Evolutionary conservation across 306 rosid species (phyloP).

Genomic region (Cicer yamashitae): DNA sequence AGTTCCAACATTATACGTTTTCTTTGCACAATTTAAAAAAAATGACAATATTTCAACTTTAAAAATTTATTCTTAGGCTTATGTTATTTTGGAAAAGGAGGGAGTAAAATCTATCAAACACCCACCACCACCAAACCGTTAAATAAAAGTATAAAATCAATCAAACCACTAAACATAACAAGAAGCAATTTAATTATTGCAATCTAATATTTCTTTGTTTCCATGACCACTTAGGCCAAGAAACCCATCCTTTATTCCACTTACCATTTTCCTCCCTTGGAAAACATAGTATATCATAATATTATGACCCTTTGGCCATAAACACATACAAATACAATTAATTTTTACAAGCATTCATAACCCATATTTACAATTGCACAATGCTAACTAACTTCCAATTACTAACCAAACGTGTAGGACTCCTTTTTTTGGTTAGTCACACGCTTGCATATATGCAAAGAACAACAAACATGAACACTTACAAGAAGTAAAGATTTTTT

Average conservation of each 20-base stretch:
- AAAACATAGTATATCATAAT: not conserved
- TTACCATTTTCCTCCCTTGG: not conserved
- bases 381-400: slow-evolving; percentile 3
- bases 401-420: not conserved
- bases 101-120: not conserved
- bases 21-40: too few relatives aligned
- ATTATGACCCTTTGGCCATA: slow-evolving; percentile 13
- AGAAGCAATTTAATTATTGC: slow-evolving; percentile 7
- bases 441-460: not conserved
- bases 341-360: not conserved
- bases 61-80: too few relatives aligned
- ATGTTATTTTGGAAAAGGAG: too few relatives aligned
- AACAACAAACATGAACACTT: slow-evolving; percentile 11
- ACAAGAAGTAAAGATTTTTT: not conserved
- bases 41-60: too few relatives aligned
- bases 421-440: slow-evolving; percentile 30
- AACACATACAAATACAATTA: not conserved
- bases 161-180: not conserved
- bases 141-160: not conserved
- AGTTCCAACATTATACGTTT: too few relatives aligned
- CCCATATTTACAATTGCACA: slow-evolving; percentile 13
- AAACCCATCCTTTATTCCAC: slow-evolving; percentile 37
- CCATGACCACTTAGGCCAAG: slow-evolving; percentile 41
- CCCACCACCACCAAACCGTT: too few relatives aligned
- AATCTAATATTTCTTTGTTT: slow-evolving; percentile 26